phyloP scores from a whole-genome alignment of 116 monocot species.

The Trichopus zeylanicus region DNA sequence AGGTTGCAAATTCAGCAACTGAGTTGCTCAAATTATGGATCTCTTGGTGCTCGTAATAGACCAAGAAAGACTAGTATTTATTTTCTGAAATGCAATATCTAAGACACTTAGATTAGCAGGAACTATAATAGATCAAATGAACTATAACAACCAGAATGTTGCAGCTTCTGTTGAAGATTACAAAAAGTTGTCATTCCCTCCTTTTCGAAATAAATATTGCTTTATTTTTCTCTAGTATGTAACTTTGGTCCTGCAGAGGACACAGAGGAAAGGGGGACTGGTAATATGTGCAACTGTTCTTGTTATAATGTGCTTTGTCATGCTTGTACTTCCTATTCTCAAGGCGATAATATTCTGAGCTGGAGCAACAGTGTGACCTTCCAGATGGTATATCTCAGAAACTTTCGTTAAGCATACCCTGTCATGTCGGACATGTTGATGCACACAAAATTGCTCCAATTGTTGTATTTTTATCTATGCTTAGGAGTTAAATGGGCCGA shows the following conservation, averaged over 20 bases:
- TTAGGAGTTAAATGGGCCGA: no score
- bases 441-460: not conserved
- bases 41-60: conserved; percentile 84
- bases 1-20: conserved; percentile 94
- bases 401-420: no score
- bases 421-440: not conserved
- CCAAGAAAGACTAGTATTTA: not conserved
- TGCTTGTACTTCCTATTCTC: conserved; percentile 77
- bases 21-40: conserved; percentile 99
- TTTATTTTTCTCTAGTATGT: not conserved
- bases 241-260: conserved; percentile 64
- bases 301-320: conserved; percentile 73
- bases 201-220: not conserved
- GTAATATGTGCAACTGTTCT: conserved; percentile 84
- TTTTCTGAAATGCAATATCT: not conserved
- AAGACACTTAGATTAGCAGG: conserved; percentile 30
- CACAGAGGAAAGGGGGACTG: conserved; percentile 87
- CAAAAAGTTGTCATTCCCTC: conserved; percentile 41
- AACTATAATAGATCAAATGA: conserved; percentile 86
- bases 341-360: conserved; percentile 62
- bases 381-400: not conserved
- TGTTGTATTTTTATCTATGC: not conserved
- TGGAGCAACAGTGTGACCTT: not conserved
- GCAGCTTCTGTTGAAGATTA: conserved; percentile 71
- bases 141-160: conserved; percentile 90